A percentile compares a stretch with the other conserved stretches of the same genome.
Evolutionary conservation across 441 rosid species (phyloP).

Genomic region (Jatropha multifida): DNA sequence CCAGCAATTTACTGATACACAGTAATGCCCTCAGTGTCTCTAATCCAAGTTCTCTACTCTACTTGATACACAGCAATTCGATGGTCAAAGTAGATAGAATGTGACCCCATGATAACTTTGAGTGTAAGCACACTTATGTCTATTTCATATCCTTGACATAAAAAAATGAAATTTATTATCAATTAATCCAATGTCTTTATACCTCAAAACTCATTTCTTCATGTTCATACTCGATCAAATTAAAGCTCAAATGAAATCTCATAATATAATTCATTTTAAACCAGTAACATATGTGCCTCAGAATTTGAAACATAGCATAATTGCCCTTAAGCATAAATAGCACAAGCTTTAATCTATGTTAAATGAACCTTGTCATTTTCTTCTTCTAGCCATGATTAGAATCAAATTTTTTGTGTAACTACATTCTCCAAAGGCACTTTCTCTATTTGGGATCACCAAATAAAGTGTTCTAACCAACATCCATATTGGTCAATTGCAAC

Average conservation of each 20-base stretch:
- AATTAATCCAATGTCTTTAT: not conserved
- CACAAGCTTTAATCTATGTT: not conserved
- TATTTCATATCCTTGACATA: not conserved
- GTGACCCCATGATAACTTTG: not conserved
- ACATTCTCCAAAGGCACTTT: not conserved
- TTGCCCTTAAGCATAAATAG: not conserved
- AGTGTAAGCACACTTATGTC: not conserved
- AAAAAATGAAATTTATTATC: not conserved
- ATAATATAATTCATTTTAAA: not conserved
- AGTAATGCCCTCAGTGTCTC: not conserved
- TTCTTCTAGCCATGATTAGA: not conserved
- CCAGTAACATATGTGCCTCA: slow-evolving; percentile 1
- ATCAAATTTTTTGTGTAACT: not conserved
- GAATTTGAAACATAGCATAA: not conserved
- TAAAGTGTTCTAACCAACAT: not conserved
- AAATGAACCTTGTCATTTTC: not conserved
- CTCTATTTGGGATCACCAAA: not conserved
- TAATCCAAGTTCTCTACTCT: not conserved
- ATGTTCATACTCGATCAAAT: not conserved
- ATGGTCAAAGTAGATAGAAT: not conserved
- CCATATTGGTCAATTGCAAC: not conserved
- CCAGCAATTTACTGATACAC: too few species aligned
- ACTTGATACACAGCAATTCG: not conserved
- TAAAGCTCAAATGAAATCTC: not conserved
- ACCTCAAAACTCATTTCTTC: not conserved